These are phyloP conservation scores for Dioscorea dumetorum DNA, from an alignment of 106 monocot species.

Conservation along the genomic window DNA sequence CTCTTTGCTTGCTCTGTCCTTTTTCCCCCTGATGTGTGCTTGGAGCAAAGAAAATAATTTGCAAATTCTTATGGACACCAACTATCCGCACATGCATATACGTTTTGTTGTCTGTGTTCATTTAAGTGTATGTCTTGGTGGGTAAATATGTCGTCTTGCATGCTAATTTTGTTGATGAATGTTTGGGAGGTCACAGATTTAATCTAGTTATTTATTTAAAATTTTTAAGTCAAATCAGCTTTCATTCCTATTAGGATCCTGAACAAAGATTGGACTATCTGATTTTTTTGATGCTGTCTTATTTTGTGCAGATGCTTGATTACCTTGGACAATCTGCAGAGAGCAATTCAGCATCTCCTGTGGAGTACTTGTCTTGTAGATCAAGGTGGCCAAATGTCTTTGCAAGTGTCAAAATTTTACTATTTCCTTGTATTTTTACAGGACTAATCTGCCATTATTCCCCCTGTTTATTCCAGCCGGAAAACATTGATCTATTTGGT, in stretches of 20 bases:
- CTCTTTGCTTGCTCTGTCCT: too few relatives aligned
- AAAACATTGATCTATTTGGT: conserved; percentile 88
- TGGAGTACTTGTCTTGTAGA: conserved; percentile 53
- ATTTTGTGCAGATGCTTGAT: conserved; percentile 62
- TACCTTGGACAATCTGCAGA: conserved; percentile 77
- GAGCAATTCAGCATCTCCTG: conserved; percentile 61
- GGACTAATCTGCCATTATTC: background rate
- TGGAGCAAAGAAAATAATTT: too few relatives aligned
- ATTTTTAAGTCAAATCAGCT: too few relatives aligned
- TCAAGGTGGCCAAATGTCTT: conserved; percentile 47
- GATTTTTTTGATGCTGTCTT: background rate
- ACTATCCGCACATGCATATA: too few relatives aligned
- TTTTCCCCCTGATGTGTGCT: too few relatives aligned
- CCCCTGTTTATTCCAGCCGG: conserved; percentile 56
- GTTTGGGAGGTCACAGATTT: too few relatives aligned
- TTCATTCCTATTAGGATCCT: background rate
- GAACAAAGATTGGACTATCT: background rate
- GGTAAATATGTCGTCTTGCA: too few relatives aligned
- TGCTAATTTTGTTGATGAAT: too few relatives aligned
- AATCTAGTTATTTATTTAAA: too few relatives aligned
- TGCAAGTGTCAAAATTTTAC: background rate
- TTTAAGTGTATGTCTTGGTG: too few relatives aligned
- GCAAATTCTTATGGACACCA: too few relatives aligned
- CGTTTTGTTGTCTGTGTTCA: too few relatives aligned
- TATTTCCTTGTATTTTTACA: background rate